Evolutionary conservation across 352 stramenopile genomes (phyloP), one percentile per base, ranked within the genome.

Genomic region (Phytophthora megakarya): DNA sequence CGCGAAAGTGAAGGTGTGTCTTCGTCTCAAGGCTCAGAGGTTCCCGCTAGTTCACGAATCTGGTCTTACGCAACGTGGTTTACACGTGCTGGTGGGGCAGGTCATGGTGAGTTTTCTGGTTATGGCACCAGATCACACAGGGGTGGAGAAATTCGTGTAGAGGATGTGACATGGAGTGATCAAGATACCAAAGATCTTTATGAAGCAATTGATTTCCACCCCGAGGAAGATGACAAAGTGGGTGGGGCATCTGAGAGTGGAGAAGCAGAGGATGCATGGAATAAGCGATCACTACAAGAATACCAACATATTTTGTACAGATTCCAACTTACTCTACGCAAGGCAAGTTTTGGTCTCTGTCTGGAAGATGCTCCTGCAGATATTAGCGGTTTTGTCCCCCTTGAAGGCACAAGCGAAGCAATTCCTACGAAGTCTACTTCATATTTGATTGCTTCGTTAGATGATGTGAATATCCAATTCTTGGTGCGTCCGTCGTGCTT

Each of bases 11-110:
- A 32, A 22, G 25, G 37, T 13, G 40, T 46, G 12, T 13, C 35
- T 28, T 28, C 11, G 8, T 48, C 26, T 22, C 51, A 63, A 70
- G 61, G 55, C 22, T 52, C 50, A 44, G 51, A 65, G 5, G 40
- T 73, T 21, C 72, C 80, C 26, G 43, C 73, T 8, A 86, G 68
- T 25, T 84, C 82, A 15, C 66, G 69, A 33, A 46, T 90, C 45
- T 95, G 85, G 84, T 84, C 75, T 4, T 95, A 93, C 44, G 79
- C 81, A 11, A 81, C 81, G 15, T 95, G 87, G 87, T 57, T 95
- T 65, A 72, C 67, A 45, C 64, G 70, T 23, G 49, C 70, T 55
- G 58, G 61, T 15, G 47, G 51, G 18, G 47, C 40, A 51, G 26
- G 47, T 9, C 61, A 70, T 44, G 18, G 37, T 63, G 64, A 48